phyloP scores from a whole-genome alignment of 83 land plant genomes.

The Thuja plicata region DNA sequence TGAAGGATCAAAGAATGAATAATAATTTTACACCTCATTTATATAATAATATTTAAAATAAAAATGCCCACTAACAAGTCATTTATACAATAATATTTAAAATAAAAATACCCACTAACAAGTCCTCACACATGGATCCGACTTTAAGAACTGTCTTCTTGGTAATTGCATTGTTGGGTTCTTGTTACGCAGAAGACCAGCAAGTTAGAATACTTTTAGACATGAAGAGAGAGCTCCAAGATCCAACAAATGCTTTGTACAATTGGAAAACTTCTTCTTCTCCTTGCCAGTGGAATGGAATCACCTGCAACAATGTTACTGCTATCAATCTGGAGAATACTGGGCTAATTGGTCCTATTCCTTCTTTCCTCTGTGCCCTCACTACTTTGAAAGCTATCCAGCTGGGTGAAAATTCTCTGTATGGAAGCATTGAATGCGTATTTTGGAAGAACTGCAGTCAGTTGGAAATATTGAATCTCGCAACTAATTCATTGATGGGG shows the following conservation, averaged over 20 bases:
- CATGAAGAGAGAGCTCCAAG: neutral
- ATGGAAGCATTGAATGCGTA: too few relatives aligned
- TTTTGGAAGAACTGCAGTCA: too few relatives aligned
- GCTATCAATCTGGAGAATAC: slow-evolving; percentile 30
- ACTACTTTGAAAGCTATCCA: too few relatives aligned
- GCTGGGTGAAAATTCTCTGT: too few relatives aligned
- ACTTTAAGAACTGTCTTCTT: neutral
- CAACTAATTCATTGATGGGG: slow-evolving; percentile 24
- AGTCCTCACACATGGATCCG: neutral
- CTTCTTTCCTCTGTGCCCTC: too few relatives aligned
- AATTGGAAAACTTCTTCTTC: neutral
- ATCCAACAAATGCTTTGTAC: neutral
- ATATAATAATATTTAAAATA: too few relatives aligned
- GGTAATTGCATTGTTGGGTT: neutral
- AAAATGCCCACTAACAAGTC: too few relatives aligned
- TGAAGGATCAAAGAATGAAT: too few relatives aligned
- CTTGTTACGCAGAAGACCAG: neutral
- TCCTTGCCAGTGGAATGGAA: slow-evolving; percentile 41
- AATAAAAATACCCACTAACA: too few relatives aligned
- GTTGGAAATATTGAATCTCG: slow-evolving; percentile 25
- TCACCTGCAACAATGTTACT: slow-evolving; percentile 39
- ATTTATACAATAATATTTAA: too few relatives aligned
- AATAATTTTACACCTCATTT: too few relatives aligned
- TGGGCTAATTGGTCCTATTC: neutral
- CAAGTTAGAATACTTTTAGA: neutral